Conservation (phyloP, 768 basidiomycete species). For the Russula sp. region DNA sequence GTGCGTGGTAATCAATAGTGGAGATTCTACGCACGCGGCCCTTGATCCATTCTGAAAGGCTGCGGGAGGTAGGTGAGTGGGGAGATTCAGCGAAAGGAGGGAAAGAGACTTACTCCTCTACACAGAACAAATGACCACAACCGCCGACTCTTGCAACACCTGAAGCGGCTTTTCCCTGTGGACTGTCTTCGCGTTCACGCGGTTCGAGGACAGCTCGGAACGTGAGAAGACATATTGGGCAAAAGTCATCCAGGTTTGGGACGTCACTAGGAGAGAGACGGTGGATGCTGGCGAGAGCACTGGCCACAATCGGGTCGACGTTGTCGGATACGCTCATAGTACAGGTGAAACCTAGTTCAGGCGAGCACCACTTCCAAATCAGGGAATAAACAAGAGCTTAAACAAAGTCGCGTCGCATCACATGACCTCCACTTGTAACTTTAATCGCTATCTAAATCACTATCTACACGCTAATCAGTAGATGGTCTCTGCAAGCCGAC, state of each 20-base stretch:
- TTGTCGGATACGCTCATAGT: slow-evolving; percentile 10
- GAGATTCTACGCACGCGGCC: slow-evolving; percentile 45
- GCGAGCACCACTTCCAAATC: neutral
- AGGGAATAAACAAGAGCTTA: slow-evolving; percentile 26
- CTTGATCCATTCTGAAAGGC: slow-evolving; percentile 65
- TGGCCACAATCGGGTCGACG: slow-evolving; percentile 10
- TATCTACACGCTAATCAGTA: too few species aligned
- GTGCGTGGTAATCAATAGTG: neutral
- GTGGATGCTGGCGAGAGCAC: slow-evolving; percentile 20
- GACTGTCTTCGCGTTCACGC: slow-evolving; percentile 15
- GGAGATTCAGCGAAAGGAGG: slow-evolving; percentile 6
- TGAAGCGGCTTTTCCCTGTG: slow-evolving; percentile 29
- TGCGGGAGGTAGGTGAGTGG: slow-evolving; percentile 31
- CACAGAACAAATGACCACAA: slow-evolving; percentile 69
- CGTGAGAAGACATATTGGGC: slow-evolving; percentile 62
- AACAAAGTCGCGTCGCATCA: slow-evolving; percentile 31
- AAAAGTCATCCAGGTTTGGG: slow-evolving; percentile 47
- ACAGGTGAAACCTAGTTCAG: neutral
- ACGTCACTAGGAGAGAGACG: slow-evolving; percentile 20
- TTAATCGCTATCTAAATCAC: slow-evolving; percentile 37
- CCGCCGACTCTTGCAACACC: slow-evolving; percentile 56
- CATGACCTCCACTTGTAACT: slow-evolving; percentile 11
- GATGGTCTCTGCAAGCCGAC: slow-evolving; percentile 55
- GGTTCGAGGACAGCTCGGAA: slow-evolving; percentile 46
- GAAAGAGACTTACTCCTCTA: slow-evolving; percentile 51